These are phyloP conservation scores for Fusarium irregulare DNA, from an alignment of 2,329 filamentous ascomycete species.

Conservation along the genomic window DNA sequence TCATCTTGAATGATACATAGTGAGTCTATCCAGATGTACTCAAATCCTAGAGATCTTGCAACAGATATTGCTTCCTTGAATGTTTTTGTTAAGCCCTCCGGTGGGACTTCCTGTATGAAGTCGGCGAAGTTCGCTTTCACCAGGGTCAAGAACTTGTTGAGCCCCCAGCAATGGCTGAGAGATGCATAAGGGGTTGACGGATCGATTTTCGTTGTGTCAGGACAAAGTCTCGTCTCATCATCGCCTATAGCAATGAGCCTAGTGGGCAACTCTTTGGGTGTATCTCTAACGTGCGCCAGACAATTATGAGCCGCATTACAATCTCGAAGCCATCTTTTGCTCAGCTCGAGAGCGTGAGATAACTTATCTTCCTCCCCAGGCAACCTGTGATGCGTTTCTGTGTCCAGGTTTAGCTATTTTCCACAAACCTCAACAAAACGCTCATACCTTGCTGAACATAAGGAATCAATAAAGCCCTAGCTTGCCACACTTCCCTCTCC, in stretches of 20 bases:
- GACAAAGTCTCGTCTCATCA: not conserved
- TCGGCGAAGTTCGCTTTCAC: not conserved
- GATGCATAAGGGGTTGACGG: not conserved
- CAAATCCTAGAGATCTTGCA: not conserved
- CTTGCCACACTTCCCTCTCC: not conserved
- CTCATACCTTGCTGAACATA: not conserved
- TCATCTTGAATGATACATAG: not conserved
- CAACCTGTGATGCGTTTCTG: not conserved
- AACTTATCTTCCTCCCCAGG: too few relatives aligned
- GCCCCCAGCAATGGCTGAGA: not conserved
- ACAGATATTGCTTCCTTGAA: not conserved
- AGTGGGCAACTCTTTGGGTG: not conserved
- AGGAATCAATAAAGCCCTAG: not conserved
- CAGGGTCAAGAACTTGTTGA: not conserved
- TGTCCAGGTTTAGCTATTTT: not conserved
- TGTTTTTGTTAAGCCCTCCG: not conserved
- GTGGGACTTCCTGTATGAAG: not conserved
- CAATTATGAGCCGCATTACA: not conserved
- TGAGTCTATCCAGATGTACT: not conserved
- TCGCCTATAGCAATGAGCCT: not conserved
- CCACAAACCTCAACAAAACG: rapidly evolving
- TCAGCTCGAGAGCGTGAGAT: not conserved
- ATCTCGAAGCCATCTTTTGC: not conserved
- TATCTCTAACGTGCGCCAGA: too few relatives aligned
- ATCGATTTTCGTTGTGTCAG: not conserved